Conservation (phyloP, 805 yeast species). For the Candida ficus region DNA sequence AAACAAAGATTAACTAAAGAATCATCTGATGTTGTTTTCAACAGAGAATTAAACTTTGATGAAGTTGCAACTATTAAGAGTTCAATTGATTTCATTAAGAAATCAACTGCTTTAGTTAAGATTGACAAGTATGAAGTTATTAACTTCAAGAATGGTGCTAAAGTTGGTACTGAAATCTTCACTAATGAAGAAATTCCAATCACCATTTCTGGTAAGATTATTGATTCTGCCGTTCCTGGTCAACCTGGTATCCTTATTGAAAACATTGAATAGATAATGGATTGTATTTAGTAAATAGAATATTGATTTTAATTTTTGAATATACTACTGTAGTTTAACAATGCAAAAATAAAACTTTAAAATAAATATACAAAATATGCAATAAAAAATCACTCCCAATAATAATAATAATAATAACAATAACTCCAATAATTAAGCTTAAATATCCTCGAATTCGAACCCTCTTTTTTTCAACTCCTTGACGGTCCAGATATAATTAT, state of each 20-base stretch:
- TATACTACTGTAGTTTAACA: too few relatives aligned
- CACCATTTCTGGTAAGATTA: conserved; percentile 54
- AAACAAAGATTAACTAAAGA: conserved; percentile 75
- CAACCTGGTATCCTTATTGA: conserved; percentile 79
- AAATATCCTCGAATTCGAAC: conserved; percentile 15
- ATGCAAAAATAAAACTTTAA: background rate
- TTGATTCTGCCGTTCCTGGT: conserved; percentile 89
- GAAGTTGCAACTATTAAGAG: conserved; percentile 64
- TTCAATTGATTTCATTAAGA: conserved; percentile 51
- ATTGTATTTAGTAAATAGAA: background rate
- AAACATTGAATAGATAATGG: conserved; percentile 37
- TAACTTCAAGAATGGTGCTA: conserved; percentile 57
- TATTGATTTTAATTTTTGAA: background rate
- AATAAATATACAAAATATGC: background rate
- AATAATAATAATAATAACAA: too few relatives aligned
- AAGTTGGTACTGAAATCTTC: conserved; percentile 56
- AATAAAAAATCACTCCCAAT: too few relatives aligned
- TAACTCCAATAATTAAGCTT: background rate
- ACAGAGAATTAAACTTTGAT: conserved; percentile 80
- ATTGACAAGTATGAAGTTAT: conserved; percentile 57
- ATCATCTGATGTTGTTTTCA: conserved; percentile 73
- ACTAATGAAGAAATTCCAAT: conserved; percentile 69
- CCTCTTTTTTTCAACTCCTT: conserved; percentile 54
- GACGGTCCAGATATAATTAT: conserved; percentile 79
- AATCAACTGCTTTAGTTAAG: conserved; percentile 55